Conservation (phyloP, 495 filamentous ascomycete genomes). For the Penicillium pancosmium region DNA sequence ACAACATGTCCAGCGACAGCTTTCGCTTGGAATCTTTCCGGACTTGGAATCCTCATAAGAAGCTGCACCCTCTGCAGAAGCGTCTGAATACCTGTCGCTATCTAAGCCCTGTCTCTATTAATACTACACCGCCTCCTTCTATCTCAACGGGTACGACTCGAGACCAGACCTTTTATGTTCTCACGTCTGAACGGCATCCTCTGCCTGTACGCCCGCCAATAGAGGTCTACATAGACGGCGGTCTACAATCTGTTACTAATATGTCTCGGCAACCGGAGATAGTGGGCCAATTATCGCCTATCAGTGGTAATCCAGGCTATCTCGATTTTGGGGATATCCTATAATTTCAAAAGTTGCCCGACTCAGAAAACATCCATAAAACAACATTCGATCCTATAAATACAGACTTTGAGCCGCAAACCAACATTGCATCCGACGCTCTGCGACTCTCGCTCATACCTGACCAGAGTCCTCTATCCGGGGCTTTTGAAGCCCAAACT, state of each 20-base stretch:
- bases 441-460: neutral
- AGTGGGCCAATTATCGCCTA: neutral
- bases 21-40: constrained; percentile 22
- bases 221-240: constrained; percentile 16
- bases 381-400: neutral
- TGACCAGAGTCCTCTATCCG: neutral
- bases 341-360: neutral
- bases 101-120: constrained; percentile 22
- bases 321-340: constrained; percentile 7
- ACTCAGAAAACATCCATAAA: neutral
- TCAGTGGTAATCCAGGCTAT: neutral
- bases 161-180: neutral
- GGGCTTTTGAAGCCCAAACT: neutral
- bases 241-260: constrained; percentile 4
- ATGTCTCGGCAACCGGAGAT: constrained; percentile 7
- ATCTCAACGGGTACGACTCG: neutral
- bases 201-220: constrained; percentile 15
- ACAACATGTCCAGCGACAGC: constrained; percentile 11
- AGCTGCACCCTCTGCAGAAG: constrained; percentile 5
- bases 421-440: neutral
- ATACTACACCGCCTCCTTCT: constrained; percentile 5
- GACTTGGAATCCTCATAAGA: constrained; percentile 19
- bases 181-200: constrained; percentile 6
- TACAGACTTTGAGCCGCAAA: neutral
- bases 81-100: constrained; percentile 12